Conservation (phyloP, 768 basidiomycete species). For the Ramaria sp. region DNA sequence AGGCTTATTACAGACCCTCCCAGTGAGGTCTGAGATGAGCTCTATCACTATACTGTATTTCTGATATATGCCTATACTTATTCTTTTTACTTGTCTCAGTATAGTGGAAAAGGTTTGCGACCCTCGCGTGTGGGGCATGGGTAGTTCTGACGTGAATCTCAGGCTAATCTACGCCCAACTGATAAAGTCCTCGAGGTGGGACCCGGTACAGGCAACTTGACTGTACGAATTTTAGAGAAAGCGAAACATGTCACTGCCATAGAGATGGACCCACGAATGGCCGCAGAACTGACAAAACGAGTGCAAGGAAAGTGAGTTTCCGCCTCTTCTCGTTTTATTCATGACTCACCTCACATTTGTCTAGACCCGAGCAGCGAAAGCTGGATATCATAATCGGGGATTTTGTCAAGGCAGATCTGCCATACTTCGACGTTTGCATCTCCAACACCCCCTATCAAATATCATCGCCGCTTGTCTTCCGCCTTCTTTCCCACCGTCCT, state of each 20-base stretch:
- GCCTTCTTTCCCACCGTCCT: slow-evolving; percentile 91
- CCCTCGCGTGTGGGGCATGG: neutral
- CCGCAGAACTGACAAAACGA: slow-evolving; percentile 91
- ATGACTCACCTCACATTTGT: neutral
- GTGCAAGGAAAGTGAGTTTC: slow-evolving; percentile 91
- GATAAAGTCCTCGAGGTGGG: slow-evolving; percentile 97
- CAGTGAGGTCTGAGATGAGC: neutral
- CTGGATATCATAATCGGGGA: slow-evolving; percentile 94
- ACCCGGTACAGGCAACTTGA: slow-evolving; percentile 95
- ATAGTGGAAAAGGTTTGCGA: slow-evolving; percentile 49
- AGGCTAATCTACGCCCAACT: slow-evolving; percentile 88
- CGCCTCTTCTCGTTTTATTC: slow-evolving; percentile 3
- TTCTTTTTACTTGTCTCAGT: slow-evolving; percentile 19
- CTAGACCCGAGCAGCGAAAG: slow-evolving; percentile 89
- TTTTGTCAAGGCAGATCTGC: slow-evolving; percentile 95
- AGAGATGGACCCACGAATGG: slow-evolving; percentile 99
- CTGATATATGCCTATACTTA: neutral
- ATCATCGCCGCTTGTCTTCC: slow-evolving; percentile 95
- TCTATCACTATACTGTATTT: neutral
- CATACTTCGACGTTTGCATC: slow-evolving; percentile 98
- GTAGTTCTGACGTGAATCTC: neutral
- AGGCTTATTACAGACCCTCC: neutral
- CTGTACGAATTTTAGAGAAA: slow-evolving; percentile 86
- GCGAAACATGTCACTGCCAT: slow-evolving; percentile 89
- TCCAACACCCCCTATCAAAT: slow-evolving; percentile 99